Evolutionary conservation across 2,329 filamentous ascomycete species (phyloP).

Genomic region (Phyllosticta capitalensis): DNA sequence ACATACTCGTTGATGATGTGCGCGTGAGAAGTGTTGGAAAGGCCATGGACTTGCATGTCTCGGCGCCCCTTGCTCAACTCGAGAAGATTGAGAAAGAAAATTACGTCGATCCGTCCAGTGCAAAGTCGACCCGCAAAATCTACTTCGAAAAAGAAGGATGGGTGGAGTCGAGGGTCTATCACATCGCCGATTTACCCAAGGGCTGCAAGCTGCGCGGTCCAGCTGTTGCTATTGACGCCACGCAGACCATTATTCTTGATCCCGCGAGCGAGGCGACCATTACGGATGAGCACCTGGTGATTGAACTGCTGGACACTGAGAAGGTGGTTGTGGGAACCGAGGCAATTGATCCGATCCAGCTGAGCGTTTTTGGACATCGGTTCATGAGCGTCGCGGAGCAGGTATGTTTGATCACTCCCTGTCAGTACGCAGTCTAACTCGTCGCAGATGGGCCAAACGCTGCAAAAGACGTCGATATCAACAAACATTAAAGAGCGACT

Average conservation of each 20-base stretch:
- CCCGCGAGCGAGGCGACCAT: conserved; percentile 17
- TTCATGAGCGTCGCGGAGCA: conserved; percentile 21
- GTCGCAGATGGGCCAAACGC: conserved; percentile 16
- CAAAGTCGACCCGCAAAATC: conserved; percentile 34
- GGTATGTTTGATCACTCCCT: neutral
- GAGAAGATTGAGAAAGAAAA: conserved; percentile 51
- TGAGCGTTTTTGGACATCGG: conserved; percentile 16
- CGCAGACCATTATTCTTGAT: conserved; percentile 37
- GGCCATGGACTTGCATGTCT: conserved; percentile 47
- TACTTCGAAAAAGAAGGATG: conserved; percentile 41
- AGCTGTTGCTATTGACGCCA: conserved; percentile 30
- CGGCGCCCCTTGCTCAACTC: conserved; percentile 1
- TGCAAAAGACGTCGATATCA: conserved; percentile 18
- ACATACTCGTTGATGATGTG: conserved; percentile 19
- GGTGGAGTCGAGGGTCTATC: conserved; percentile 17
- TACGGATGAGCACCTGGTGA: conserved; percentile 29
- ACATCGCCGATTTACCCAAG: conserved; percentile 16
- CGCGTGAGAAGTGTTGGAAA: conserved; percentile 45
- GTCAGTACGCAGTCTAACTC: neutral
- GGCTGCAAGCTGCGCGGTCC: conserved; percentile 20
- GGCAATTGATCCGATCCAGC: conserved; percentile 14
- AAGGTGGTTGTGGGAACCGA: conserved; percentile 6
- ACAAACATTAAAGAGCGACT: conserved; percentile 23
- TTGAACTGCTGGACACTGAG: conserved; percentile 32
- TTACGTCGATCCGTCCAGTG: conserved; percentile 57